Base-by-base conservation (phyloP, 257 asterid species). In the Leptodermis oblonga region DNA sequence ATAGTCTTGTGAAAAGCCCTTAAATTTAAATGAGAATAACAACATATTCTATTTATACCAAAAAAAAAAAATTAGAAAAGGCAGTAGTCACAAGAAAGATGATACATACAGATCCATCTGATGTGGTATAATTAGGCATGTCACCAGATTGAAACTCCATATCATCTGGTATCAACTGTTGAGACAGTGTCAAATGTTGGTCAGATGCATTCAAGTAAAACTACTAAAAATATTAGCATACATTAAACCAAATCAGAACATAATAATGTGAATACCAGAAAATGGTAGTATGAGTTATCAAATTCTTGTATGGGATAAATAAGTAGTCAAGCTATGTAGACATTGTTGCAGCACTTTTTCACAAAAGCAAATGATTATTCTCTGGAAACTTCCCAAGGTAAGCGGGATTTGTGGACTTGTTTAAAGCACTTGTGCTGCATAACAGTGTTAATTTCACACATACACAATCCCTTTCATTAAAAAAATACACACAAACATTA, bases 101-200 rank as follows among this genome's bases (percentile, higher is more conserved):
- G 45, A 52, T 60, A n/a, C 77, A 49, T 74, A 76, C 81, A 37
- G 82, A 79, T 76, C 96, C 96, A 74, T 90, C 95, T 14, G 98
- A 90, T 30, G 98, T 92, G n/a, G 98, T 92, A 79, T 92, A 92
- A 77, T 88, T 88, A 30, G 98, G 95, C 78, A 86, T 80, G 59
- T 92, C 97, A 69, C 98, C 97, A 37, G 98, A 77, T 70, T 92
- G 98, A 70, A 92, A 92, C 84, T 92, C 97, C 98, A 92, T 92
- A 75, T 92, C 97, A 74, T 92, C 97, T 0, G 98, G 98, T 67
- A 90, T 92, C 87, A 90, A 86, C 97, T 91, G 76, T 53, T 63
- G 56, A 37, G 49, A 53, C 41, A 46, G 49, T 14, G 60, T 30
- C 15, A 78, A 10, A 72, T 5, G 56, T n/a, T 34, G 39, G 9